Base-by-base conservation (phyloP, 2,329 filamentous ascomycete species). In the Colletotrichum costaricense region DNA sequence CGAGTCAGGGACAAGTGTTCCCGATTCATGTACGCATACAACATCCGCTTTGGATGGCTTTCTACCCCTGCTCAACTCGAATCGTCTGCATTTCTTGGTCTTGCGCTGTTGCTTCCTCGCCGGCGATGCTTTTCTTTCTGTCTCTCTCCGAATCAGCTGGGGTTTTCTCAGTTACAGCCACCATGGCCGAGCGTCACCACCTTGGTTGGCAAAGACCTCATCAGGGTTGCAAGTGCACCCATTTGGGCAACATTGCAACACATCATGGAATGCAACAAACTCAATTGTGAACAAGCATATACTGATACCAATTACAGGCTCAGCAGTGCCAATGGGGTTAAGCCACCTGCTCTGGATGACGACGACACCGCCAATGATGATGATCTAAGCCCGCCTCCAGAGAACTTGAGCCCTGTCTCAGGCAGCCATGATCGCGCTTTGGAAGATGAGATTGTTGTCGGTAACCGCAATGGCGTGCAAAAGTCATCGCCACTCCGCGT, bases 371-470 rank as follows among this genome's bases (percentile, higher is more conserved):
- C 80, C 35, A 83, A 81, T 46, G 83, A 85, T 22, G 80, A 78
- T 52, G 86, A 87, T 28, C 81, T 89, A 16, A 88, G 86, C 66
- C 83, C 84, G 2, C 84, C 84, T 5, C 83, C 83, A 0, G 83
- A 85, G 26, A 80, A 79, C 19, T 79, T 78, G 55, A 86, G 83
- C 69, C 82, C 80, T 6, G 78, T 86, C 12, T 84, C 85, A 8
- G 84, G 82, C 56, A 79, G 83, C 54, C 79, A 83, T 75, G 80
- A 84, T 26, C 83, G 84, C 60, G 79, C 82, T 33, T 75, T 86
- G 2, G 84, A 87, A 67, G 88, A 90, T 76, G 87, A 89, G 77
- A 90, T 89, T 60, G 82, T 90, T 8, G 88, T 89, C 7, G 84
- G 84, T 19, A 83, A 84, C 66, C 78, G 81, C 38, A 85, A 87